These are phyloP conservation scores for Trypanosoma avium DNA, from an alignment of 208 protist genomes.

Conservation along the genomic window DNA sequence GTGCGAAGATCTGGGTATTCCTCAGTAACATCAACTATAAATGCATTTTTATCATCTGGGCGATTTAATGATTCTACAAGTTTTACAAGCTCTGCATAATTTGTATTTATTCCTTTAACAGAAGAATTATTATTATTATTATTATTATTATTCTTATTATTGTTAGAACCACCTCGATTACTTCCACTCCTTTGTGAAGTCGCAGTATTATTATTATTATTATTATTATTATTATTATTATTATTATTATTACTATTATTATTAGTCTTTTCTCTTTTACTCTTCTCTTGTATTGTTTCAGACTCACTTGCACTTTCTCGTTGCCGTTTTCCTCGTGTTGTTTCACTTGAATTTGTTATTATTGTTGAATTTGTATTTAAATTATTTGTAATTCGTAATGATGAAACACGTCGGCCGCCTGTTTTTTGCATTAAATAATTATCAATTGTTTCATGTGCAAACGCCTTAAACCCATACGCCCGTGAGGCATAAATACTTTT, in stretches of 20 bases:
- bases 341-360: constrained; percentile 6
- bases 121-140: not conserved
- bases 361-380: too few relatives aligned
- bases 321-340: constrained; percentile 3
- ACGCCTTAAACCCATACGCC: constrained; percentile 64
- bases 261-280: not conserved
- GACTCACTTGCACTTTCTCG: constrained; percentile 9
- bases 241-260: not conserved
- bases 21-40: constrained; percentile 73
- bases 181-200: constrained; percentile 1
- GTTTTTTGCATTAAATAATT: constrained; percentile 53
- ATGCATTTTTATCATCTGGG: constrained; percentile 71
- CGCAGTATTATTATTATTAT: not conserved
- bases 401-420: constrained; percentile 62
- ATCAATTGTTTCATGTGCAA: constrained; percentile 63
- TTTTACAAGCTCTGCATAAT: constrained; percentile 37
- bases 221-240: constrained; percentile 3
- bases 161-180: not conserved
- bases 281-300: not conserved
- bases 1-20: constrained; percentile 70
- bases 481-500: constrained; percentile 45
- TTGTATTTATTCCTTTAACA: constrained; percentile 1
- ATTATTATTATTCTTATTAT: constrained; percentile 7
- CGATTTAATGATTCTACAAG: constrained; percentile 65
- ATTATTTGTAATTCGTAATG: constrained; percentile 54